phyloP scores from a whole-genome alignment of 1,284 basidiomycete genomes.

The Tetrapyrgos nigripes region DNA sequence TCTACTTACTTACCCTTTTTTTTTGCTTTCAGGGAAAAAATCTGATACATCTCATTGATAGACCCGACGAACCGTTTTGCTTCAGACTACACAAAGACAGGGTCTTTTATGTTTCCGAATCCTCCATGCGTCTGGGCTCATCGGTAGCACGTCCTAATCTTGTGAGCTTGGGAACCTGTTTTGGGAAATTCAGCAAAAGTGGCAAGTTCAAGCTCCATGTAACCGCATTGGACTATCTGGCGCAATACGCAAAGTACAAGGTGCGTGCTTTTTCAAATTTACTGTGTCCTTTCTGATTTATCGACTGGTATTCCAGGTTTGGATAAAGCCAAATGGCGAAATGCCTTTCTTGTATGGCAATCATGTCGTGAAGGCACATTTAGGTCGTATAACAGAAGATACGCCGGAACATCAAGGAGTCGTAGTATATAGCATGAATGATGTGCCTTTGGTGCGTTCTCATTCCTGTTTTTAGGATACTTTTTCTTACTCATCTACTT shows the following conservation, averaged over 20 bases:
- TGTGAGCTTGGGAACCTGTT: constrained; percentile 93
- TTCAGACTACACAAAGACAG: constrained; percentile 91
- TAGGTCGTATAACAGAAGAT: constrained; percentile 99
- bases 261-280: constrained; percentile 50
- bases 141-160: constrained; percentile 94
- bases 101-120: constrained; percentile 94
- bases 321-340: constrained; percentile 99
- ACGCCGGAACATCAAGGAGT: constrained; percentile 99
- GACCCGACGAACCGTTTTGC: constrained; percentile 87
- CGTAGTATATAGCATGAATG: constrained; percentile 95
- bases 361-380: constrained; percentile 97
- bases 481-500: constrained; percentile 13
- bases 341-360: constrained; percentile 99
- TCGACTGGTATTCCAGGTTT: constrained; percentile 65
- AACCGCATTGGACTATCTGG: constrained; percentile 91
- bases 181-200: constrained; percentile 97
- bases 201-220: constrained; percentile 99
- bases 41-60: constrained; percentile 88
- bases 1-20: constrained; percentile 3
- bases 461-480: constrained; percentile 8
- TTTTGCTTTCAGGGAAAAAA: constrained; percentile 74
- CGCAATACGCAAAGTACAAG: constrained; percentile 99
- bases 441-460: constrained; percentile 81
- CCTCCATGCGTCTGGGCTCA: constrained; percentile 91
- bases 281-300: background rate